Evolutionary conservation across 257 asterid genomes (phyloP).

Genomic region (Fraxinus cuspidata): DNA sequence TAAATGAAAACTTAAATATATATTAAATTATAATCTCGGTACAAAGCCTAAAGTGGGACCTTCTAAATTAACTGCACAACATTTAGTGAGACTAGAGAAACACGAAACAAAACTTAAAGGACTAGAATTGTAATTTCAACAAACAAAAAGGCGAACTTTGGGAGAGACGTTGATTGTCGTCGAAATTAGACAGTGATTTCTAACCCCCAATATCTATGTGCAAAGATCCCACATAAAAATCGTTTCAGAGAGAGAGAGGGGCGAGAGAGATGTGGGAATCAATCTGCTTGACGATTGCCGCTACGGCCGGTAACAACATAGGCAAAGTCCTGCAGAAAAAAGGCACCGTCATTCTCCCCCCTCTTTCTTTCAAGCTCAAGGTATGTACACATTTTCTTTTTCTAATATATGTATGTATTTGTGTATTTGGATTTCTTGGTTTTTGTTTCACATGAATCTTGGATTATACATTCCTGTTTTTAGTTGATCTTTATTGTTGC

Average conservation of each 20-base stretch:
- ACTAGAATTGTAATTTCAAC: neutral
- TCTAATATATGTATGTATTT: neutral
- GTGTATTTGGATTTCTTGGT: slow-evolving; percentile 2
- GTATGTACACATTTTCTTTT: slow-evolving; percentile 32
- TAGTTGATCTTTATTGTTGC: neutral
- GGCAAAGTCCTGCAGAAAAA: slow-evolving; percentile 98
- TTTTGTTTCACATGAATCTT: neutral
- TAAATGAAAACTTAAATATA: too few species aligned
- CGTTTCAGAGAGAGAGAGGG: slow-evolving; percentile 19
- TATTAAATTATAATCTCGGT: too few species aligned
- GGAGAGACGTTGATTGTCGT: neutral
- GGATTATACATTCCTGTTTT: neutral
- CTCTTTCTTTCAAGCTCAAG: slow-evolving; percentile 96
- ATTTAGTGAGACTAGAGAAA: neutral
- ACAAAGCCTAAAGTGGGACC: too few species aligned
- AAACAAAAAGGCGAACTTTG: neutral
- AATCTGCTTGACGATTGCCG: slow-evolving; percentile 81
- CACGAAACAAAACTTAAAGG: neutral
- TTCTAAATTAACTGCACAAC: neutral
- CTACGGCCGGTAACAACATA: slow-evolving; percentile 98
- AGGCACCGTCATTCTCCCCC: slow-evolving; percentile 98
- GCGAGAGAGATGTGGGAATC: slow-evolving; percentile 83
- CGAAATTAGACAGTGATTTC: neutral
- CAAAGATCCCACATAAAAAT: neutral
- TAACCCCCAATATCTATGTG: neutral